These are phyloP conservation scores for Hypoxylon trugodes DNA, from an alignment of 495 filamentous ascomycete genomes.

Conservation along the genomic window DNA sequence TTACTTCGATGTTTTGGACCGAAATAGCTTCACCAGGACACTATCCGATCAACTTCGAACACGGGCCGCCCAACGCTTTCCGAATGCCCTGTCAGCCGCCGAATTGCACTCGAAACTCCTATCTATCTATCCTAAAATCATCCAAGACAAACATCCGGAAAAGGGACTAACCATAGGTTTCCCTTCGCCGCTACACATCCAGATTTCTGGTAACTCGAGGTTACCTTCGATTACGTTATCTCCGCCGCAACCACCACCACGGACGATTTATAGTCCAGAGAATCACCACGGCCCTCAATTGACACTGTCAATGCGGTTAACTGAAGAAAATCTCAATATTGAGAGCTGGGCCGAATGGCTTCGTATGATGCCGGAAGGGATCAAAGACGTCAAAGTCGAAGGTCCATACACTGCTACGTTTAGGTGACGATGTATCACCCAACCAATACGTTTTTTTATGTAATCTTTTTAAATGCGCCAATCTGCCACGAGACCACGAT, in stretches of 20 bases:
- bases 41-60: slow-evolving; percentile 52
- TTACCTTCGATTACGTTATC: slow-evolving; percentile 56
- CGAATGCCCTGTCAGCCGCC: slow-evolving; percentile 52
- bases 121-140: slow-evolving; percentile 52
- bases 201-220: slow-evolving; percentile 53
- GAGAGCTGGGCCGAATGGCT: slow-evolving; percentile 60
- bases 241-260: slow-evolving; percentile 48
- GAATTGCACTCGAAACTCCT: slow-evolving; percentile 58
- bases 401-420: slow-evolving; percentile 58
- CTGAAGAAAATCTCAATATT: slow-evolving; percentile 49
- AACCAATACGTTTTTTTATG: slow-evolving; percentile 28
- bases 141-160: slow-evolving; percentile 53
- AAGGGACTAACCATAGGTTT: slow-evolving; percentile 51
- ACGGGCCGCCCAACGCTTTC: slow-evolving; percentile 49
- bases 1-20: slow-evolving; percentile 49
- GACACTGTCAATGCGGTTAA: slow-evolving; percentile 54
- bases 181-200: slow-evolving; percentile 57
- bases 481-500: slow-evolving; percentile 37
- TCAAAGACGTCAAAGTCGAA: slow-evolving; percentile 57
- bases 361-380: slow-evolving; percentile 59
- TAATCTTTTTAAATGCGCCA: slow-evolving; percentile 26
- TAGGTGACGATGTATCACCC: slow-evolving; percentile 46
- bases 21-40: slow-evolving; percentile 55
- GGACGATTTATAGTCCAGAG: slow-evolving; percentile 46
- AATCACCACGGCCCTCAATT: slow-evolving; percentile 47